Conservation (phyloP, 768 basidiomycete genomes). For the Phylloporus sp. region DNA sequence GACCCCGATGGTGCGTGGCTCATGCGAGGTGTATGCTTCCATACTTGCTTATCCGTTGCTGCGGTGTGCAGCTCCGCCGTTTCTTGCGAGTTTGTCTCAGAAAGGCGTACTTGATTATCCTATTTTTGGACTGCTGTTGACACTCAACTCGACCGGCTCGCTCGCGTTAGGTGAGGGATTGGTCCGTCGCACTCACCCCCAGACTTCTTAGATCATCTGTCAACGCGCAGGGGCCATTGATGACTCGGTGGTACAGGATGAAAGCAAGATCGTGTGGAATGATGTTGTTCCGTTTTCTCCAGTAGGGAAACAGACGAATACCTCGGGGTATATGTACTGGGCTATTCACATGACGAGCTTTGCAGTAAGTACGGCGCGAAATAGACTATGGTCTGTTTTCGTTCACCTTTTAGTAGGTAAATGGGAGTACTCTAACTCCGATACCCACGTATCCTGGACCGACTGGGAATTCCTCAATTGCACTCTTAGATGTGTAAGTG, state of each 20-base stretch:
- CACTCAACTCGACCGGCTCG: constrained; percentile 55
- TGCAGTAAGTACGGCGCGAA: constrained; percentile 35
- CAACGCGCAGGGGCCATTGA: constrained; percentile 69
- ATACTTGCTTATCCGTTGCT: background rate
- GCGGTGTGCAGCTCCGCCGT: constrained; percentile 53
- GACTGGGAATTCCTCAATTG: constrained; percentile 54
- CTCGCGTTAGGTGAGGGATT: constrained; percentile 53
- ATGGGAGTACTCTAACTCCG: constrained; percentile 48
- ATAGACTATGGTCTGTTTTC: background rate
- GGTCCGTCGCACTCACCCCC: background rate
- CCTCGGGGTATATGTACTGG: constrained; percentile 76
- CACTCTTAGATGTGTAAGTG: constrained; percentile 70
- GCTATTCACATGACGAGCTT: constrained; percentile 56
- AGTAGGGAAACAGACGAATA: constrained; percentile 49
- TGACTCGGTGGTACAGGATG: constrained; percentile 58
- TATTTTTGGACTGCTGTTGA: constrained; percentile 68
- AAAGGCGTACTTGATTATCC: constrained; percentile 69
- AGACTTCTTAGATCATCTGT: background rate
- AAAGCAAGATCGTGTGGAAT: constrained; percentile 65
- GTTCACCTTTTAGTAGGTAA: constrained; percentile 42
- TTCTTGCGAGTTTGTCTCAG: constrained; percentile 59
- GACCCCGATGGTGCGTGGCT: constrained; percentile 47
- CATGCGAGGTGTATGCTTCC: background rate
- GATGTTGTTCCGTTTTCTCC: constrained; percentile 73
- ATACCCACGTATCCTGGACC: constrained; percentile 61